phyloP scores from a whole-genome alignment of 306 rosid genomes.

The Lupinus albus region DNA sequence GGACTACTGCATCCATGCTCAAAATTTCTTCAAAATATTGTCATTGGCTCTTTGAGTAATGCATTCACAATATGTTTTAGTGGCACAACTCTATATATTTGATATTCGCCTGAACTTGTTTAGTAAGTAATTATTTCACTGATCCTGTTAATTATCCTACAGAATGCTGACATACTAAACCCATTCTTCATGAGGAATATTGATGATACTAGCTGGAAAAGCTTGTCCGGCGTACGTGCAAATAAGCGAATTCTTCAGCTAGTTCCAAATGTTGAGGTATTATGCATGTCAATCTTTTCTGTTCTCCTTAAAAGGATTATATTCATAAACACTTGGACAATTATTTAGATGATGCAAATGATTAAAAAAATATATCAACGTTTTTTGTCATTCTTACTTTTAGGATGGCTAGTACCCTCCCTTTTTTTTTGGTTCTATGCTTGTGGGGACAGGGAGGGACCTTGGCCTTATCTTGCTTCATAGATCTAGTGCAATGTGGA shows the following conservation, averaged over 20 bases:
- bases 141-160: neutral
- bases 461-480: constrained; percentile 25
- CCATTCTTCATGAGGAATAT: constrained; percentile 51
- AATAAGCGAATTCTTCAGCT: constrained; percentile 52
- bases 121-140: constrained; percentile 25
- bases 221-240: constrained; percentile 59
- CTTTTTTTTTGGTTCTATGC: constrained; percentile 8
- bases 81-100: neutral
- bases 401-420: neutral
- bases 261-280: constrained; percentile 53
- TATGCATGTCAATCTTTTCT: constrained; percentile 22
- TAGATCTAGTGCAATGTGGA: constrained; percentile 20
- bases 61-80: constrained; percentile 1
- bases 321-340: neutral
- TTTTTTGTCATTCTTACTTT: neutral
- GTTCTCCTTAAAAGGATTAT: neutral
- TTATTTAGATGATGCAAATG: constrained; percentile 10
- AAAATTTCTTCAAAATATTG: constrained; percentile 20
- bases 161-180: constrained; percentile 51
- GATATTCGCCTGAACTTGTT: constrained; percentile 13
- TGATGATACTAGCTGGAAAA: constrained; percentile 57
- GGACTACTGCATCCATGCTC: constrained; percentile 9
- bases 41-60: constrained; percentile 11
- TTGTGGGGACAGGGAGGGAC: neutral
- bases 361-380: constrained; percentile 10